phyloP scores from a whole-genome alignment of 2,329 filamentous ascomycete genomes.

The Tolypocladium tropicale region DNA sequence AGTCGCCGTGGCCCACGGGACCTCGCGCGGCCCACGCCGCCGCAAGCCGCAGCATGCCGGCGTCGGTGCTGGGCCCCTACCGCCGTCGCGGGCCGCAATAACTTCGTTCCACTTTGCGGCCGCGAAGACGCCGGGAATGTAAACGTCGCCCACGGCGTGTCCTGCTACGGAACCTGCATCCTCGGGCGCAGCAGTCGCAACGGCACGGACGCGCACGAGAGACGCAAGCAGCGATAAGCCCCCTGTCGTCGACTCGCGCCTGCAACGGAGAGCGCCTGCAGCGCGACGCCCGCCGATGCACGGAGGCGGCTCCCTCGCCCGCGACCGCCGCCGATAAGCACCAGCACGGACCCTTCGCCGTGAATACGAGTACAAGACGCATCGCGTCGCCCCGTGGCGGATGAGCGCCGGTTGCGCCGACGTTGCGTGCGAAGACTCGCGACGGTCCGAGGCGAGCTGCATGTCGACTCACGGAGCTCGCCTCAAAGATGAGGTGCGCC shows the following conservation, averaged over 20 bases:
- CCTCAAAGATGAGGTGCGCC: slow-evolving; percentile 50
- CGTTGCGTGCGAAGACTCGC: slow-evolving; percentile 2
- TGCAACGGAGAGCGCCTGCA: not conserved
- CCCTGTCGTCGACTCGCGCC: not conserved
- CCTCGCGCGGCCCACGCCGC: not conserved
- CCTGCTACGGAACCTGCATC: not conserved
- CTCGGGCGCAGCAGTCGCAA: not conserved
- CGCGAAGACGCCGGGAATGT: not conserved
- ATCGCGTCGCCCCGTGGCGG: not conserved
- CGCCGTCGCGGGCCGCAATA: not conserved
- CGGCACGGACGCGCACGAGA: not conserved
- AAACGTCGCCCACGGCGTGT: not conserved
- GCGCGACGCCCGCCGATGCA: not conserved
- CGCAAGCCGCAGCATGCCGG: not conserved
- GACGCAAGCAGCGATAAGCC: not conserved
- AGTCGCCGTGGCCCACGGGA: no score
- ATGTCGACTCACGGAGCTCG: slow-evolving; percentile 28
- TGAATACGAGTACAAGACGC: not conserved
- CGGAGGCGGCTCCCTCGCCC: not conserved
- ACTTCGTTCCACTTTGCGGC: not conserved
- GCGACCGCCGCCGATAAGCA: not conserved
- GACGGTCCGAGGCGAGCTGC: slow-evolving; percentile 9
- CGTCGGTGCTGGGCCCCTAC: not conserved
- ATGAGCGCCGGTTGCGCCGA: not conserved
- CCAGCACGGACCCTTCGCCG: not conserved